phyloP scores from a whole-genome alignment of 106 monocot genomes.

The Dendrobium huoshanense region DNA sequence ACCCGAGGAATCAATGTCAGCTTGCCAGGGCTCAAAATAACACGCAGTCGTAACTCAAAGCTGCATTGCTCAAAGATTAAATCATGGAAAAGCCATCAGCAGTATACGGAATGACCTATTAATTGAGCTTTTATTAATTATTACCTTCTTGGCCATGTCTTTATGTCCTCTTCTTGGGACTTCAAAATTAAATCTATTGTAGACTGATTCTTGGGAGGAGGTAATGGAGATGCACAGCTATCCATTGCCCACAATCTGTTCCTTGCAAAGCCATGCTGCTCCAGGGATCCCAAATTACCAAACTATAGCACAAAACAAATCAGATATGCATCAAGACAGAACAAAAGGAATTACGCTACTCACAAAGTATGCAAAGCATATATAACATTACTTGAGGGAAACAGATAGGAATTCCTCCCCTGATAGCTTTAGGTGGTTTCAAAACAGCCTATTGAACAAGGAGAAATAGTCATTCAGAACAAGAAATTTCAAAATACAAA shows the following conservation, averaged over 20 bases:
- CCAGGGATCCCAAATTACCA: slow-evolving; percentile 41
- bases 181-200: slow-evolving; percentile 51
- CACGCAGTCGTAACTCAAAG: slow-evolving; percentile 53
- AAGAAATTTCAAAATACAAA: not conserved
- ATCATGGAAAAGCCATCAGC: slow-evolving; percentile 2
- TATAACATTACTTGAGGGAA: slow-evolving; percentile 51
- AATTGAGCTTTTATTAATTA: not conserved
- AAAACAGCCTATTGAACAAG: slow-evolving; percentile 21
- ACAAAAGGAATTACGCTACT: not conserved
- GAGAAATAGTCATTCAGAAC: not conserved
- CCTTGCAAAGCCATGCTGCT: slow-evolving; percentile 62
- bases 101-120: not conserved
- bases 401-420: slow-evolving; percentile 55
- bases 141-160: slow-evolving; percentile 60
- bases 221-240: slow-evolving; percentile 26
- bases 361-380: not conserved
- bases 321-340: not conserved
- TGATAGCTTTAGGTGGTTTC: slow-evolving; percentile 36
- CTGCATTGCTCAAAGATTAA: slow-evolving; percentile 29
- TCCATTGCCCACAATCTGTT: slow-evolving; percentile 56
- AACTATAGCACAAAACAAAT: slow-evolving; percentile 27
- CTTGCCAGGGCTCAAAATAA: slow-evolving; percentile 37
- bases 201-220: slow-evolving; percentile 34
- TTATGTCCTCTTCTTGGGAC: slow-evolving; percentile 46
- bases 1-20: slow-evolving; percentile 54